Percentiles rank a stretch among this genome's conserved stretches.
phyloP scores from a whole-genome alignment of 352 stramenopile genomes.

The Phytophthora pistaciae region DNA sequence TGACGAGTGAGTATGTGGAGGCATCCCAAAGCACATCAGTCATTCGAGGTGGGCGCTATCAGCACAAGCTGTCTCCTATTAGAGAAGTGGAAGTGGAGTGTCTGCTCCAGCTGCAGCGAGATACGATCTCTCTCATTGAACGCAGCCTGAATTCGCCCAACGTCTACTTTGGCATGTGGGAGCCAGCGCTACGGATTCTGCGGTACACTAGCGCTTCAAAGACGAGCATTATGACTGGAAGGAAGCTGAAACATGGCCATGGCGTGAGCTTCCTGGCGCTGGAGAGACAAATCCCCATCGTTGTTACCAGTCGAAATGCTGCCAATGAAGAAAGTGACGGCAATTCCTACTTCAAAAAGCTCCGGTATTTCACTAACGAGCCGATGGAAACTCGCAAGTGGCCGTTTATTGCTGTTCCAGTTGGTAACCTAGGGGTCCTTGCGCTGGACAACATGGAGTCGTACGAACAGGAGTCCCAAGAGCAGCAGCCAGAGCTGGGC shows the following conservation, averaged over 20 bases:
- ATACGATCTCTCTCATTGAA: conserved; percentile 47
- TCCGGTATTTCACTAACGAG: conserved; percentile 54
- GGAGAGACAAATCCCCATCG: conserved; percentile 45
- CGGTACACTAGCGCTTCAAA: conserved; percentile 63
- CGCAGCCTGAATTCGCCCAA: conserved; percentile 42
- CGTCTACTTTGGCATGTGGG: conserved; percentile 72
- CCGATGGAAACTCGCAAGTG: conserved; percentile 36
- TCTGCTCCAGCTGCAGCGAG: conserved; percentile 42
- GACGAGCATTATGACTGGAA: conserved; percentile 65
- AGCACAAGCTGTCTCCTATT: conserved; percentile 26
- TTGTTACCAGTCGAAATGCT: conserved; percentile 42
- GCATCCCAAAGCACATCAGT: background rate
- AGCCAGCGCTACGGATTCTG: conserved; percentile 56
- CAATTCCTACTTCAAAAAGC: conserved; percentile 16
- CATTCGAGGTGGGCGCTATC: conserved; percentile 7
- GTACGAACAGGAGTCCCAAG: conserved; percentile 50
- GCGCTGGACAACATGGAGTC: conserved; percentile 70
- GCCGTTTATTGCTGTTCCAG: conserved; percentile 74
- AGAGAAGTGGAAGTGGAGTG: conserved; percentile 62
- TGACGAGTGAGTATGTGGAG: conserved; percentile 5
- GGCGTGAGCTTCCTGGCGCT: conserved; percentile 69
- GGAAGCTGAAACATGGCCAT: conserved; percentile 61
- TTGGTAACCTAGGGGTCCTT: conserved; percentile 58
- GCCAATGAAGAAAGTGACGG: conserved; percentile 1
- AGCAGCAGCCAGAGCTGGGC: conserved; percentile 71